Percentiles rank a stretch among this genome's conserved stretches.
phyloP scores from a whole-genome alignment of 139 green algal genomes.

The Chlamydomonas incerta region DNA sequence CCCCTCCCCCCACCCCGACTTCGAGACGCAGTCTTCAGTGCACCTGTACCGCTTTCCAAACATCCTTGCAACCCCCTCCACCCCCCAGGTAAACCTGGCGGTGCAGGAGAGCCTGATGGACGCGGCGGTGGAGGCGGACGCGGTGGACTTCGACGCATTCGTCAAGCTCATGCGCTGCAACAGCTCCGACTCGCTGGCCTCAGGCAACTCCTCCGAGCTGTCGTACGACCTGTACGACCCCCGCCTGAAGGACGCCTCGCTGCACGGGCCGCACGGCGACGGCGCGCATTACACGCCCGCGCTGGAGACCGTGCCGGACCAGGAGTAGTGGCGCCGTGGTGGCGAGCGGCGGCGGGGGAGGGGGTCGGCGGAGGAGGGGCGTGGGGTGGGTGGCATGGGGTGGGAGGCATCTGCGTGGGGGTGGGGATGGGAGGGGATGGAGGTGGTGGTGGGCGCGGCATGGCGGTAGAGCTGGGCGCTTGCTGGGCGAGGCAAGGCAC shows the following conservation, averaged over 20 bases:
- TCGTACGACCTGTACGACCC: slow-evolving; percentile 52
- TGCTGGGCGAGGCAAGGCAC: too few species aligned
- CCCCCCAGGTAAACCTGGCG: slow-evolving; percentile 67
- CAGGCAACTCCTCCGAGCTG: slow-evolving; percentile 24
- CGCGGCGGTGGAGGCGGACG: slow-evolving; percentile 70
- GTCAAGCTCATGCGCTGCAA: slow-evolving; percentile 64
- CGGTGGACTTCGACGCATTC: slow-evolving; percentile 87
- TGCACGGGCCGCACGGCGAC: slow-evolving; percentile 19
- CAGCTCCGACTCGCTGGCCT: slow-evolving; percentile 54
- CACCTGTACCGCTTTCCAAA: too few species aligned
- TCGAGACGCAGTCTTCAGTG: too few species aligned
- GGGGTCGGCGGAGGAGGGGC: too few species aligned
- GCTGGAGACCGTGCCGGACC: slow-evolving; percentile 42
- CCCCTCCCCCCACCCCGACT: too few species aligned
- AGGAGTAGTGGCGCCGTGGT: neutral
- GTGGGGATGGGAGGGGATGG: too few species aligned
- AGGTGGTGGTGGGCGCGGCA: too few species aligned
- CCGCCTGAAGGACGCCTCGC: slow-evolving; percentile 10
- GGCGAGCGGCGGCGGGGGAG: too few species aligned
- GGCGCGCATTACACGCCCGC: slow-evolving; percentile 9
- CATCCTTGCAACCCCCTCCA: neutral
- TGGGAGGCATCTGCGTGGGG: too few species aligned
- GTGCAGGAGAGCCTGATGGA: slow-evolving; percentile 87
- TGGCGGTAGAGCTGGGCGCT: too few species aligned
- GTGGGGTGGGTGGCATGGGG: too few species aligned